Evolutionary conservation across 164 flowering plant species (phyloP).

Genomic region (Vitis rotundifolia): DNA sequence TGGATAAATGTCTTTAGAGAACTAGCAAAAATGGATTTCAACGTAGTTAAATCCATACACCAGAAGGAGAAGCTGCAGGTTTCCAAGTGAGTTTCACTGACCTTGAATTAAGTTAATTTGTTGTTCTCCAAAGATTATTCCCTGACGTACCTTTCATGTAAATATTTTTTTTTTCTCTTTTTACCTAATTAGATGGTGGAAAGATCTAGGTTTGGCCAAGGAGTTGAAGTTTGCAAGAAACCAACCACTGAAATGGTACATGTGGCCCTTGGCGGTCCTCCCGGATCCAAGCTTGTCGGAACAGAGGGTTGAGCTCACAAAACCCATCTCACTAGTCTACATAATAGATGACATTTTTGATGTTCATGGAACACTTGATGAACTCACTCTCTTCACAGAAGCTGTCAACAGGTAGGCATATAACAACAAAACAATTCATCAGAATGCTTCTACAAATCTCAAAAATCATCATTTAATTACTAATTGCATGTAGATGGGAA

Average conservation of each 20-base stretch:
- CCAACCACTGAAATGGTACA: conserved; percentile 59
- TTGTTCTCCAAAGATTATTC: too few species aligned
- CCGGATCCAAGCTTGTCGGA: conserved; percentile 39
- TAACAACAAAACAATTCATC: not conserved
- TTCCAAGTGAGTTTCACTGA: conserved; percentile 30
- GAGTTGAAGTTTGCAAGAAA: conserved; percentile 49
- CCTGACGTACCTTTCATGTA: too few species aligned
- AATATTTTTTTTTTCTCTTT: too few species aligned
- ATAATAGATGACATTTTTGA: conserved; percentile 71
- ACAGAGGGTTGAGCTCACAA: conserved; percentile 47
- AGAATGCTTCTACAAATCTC: not conserved
- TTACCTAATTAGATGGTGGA: conserved; percentile 57
- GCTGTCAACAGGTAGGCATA: conserved; percentile 43
- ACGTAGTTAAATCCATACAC: conserved; percentile 30
- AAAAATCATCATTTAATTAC: too few species aligned
- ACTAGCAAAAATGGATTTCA: conserved; percentile 41
- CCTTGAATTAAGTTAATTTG: too few species aligned
- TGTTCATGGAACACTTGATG: conserved; percentile 49
- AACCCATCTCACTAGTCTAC: conserved; percentile 46
- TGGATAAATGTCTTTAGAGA: conserved; percentile 22
- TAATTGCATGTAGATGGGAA: conserved; percentile 40
- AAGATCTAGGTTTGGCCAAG: conserved; percentile 36
- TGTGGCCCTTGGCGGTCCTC: conserved; percentile 38
- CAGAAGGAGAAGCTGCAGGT: conserved; percentile 40
- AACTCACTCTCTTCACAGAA: conserved; percentile 53